phyloP scores from a whole-genome alignment of 306 rosid species.

The Betula pendula region DNA sequence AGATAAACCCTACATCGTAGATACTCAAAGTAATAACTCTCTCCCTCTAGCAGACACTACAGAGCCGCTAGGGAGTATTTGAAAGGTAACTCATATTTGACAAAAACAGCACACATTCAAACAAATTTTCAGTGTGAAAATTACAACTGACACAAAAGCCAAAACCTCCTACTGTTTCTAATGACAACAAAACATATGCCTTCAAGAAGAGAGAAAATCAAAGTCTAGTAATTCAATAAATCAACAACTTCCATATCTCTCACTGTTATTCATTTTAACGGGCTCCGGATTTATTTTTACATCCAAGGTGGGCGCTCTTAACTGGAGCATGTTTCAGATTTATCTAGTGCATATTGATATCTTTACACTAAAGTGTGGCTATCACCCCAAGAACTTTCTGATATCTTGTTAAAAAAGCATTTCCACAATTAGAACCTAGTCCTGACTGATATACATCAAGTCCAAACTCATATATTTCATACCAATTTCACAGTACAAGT shows the following conservation, averaged over 20 bases:
- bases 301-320: background rate
- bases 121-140: no score
- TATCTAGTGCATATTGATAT: background rate
- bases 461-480: background rate
- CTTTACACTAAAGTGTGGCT: background rate
- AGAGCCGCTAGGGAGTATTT: no score
- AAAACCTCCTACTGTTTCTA: background rate
- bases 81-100: no score
- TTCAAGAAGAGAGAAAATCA: background rate
- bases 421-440: background rate
- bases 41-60: no score
- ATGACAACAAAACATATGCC: background rate
- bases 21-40: no score
- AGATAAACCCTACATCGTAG: background rate
- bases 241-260: background rate
- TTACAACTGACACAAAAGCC: no score
- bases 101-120: no score
- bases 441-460: background rate
- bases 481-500: constrained; percentile 5
- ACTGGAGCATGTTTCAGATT: background rate
- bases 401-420: background rate
- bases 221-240: background rate
- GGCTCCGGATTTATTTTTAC: background rate
- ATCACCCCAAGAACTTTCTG: background rate
- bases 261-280: background rate